A percentile compares a stretch with the other conserved stretches of the same genome.
Conservation (phyloP, 176 grass and related monocot genomes). For the Cenchrus fungigraminus region DNA sequence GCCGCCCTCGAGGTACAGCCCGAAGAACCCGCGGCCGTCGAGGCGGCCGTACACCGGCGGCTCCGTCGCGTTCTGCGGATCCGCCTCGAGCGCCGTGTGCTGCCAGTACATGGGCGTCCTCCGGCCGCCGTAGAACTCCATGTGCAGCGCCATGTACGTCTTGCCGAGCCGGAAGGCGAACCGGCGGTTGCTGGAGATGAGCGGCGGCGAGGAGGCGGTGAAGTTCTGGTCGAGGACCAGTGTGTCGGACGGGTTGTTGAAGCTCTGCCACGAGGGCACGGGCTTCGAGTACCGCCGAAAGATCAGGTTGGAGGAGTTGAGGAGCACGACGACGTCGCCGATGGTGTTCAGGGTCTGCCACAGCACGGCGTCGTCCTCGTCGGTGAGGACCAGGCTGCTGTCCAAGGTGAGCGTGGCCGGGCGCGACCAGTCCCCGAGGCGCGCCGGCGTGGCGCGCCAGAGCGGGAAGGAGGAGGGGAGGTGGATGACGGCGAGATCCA, state of each 20-base stretch:
- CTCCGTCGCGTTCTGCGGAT: conserved; percentile 37
- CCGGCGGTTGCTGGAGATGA: conserved; percentile 51
- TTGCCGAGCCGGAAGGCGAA: conserved; percentile 51
- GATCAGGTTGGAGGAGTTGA: conserved; percentile 70
- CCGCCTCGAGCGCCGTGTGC: conserved; percentile 37
- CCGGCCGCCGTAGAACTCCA: conserved; percentile 54
- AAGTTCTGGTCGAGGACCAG: conserved; percentile 77
- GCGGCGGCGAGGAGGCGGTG: conserved; percentile 42
- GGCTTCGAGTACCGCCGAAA: conserved; percentile 10
- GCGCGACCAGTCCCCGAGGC: conserved; percentile 38
- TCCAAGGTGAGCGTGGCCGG: conserved; percentile 69
- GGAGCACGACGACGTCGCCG: conserved; percentile 52
- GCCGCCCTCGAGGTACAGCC: conserved; percentile 48
- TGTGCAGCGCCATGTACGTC: conserved; percentile 51
- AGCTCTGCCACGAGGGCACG: conserved; percentile 56
- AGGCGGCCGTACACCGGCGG: conserved; percentile 56
- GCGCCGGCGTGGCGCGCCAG: conserved; percentile 54
- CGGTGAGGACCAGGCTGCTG: conserved; percentile 45
- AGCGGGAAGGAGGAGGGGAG: conserved; percentile 60
- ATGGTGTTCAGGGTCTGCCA: conserved; percentile 43
- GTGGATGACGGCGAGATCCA: conserved; percentile 74
- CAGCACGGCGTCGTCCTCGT: conserved; percentile 11
- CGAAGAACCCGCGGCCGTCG: conserved; percentile 66
- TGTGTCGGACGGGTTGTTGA: conserved; percentile 63
- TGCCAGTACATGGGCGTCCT: conserved; percentile 55